These are phyloP conservation scores for Orobanche coerulescens DNA, from an alignment of 257 asterid species.

Conservation along the genomic window DNA sequence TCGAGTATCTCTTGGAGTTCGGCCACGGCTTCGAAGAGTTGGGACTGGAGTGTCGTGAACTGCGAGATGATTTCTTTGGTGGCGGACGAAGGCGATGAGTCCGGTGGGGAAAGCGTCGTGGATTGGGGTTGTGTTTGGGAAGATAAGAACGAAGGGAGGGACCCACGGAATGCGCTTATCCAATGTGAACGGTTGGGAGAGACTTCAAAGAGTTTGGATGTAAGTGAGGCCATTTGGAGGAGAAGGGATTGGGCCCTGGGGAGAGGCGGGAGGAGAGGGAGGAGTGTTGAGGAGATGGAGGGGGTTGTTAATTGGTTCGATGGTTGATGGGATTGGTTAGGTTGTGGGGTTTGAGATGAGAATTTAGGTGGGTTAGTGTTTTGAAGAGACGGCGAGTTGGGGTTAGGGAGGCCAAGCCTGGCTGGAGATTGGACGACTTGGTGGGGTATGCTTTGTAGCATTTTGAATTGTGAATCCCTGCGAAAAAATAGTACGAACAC, in stretches of 20 bases:
- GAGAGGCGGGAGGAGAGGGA: conserved; percentile 87
- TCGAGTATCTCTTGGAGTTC: conserved; percentile 89
- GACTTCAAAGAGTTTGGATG: conserved; percentile 75
- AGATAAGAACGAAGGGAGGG: conserved; percentile 67
- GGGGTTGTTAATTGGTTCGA: conserved; percentile 34
- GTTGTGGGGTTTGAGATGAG: conserved; percentile 47
- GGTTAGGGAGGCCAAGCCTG: conserved; percentile 78
- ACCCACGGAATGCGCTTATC: conserved; percentile 67
- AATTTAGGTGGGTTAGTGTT: conserved; percentile 57
- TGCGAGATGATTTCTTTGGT: conserved; percentile 62
- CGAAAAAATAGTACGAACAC: conserved; percentile 11
- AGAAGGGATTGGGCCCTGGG: conserved; percentile 83
- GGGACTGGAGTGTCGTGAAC: conserved; percentile 60
- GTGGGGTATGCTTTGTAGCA: conserved; percentile 69
- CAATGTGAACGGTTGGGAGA: conserved; percentile 75
- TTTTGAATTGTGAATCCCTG: conserved; percentile 25
- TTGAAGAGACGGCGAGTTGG: conserved; percentile 78
- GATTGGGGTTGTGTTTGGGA: conserved; percentile 50
- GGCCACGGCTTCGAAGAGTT: conserved; percentile 74
- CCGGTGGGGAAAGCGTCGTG: conserved; percentile 32
- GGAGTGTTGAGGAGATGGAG: conserved; percentile 62
- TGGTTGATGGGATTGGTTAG: conserved; percentile 38
- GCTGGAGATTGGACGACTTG: conserved; percentile 91
- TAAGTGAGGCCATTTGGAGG: conserved; percentile 75
- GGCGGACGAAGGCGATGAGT: too few relatives aligned